A percentile compares a stretch with the other conserved stretches of the same genome.
Conservation (phyloP, 129 eudicot species). For the Glebionis coronaria region DNA sequence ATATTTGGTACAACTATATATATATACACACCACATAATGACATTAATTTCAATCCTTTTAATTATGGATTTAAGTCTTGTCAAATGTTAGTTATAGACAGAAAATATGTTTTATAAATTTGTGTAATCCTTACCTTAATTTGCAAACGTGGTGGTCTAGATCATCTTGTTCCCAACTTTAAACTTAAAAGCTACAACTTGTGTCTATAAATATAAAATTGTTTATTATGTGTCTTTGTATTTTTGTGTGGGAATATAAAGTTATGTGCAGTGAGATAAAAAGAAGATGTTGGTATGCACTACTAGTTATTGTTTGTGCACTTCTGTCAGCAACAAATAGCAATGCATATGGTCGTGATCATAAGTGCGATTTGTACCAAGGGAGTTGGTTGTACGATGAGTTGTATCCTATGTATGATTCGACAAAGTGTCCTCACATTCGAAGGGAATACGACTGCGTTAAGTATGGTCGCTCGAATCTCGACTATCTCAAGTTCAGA, state of each 20-base stretch:
- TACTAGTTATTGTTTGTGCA: constrained; percentile 18
- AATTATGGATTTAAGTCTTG: not conserved
- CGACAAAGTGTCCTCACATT: constrained; percentile 45
- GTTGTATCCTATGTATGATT: constrained; percentile 52
- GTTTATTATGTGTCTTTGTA: not conserved
- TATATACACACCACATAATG: not conserved
- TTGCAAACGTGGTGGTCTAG: constrained; percentile 25
- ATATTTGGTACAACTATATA: not conserved
- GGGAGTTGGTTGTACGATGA: constrained; percentile 54
- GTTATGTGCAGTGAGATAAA: constrained; percentile 16
- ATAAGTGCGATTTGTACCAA: constrained; percentile 38
- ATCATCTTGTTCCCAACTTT: constrained; percentile 9
- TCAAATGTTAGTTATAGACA: not conserved
- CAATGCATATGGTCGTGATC: not conserved
- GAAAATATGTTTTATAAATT: not conserved
- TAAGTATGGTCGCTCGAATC: constrained; percentile 58
- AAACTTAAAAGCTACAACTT: not conserved
- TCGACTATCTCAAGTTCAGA: no score
- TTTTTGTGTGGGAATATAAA: constrained; percentile 4
- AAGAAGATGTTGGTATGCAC: constrained; percentile 25
- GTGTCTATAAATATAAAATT: not conserved
- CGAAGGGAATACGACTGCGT: constrained; percentile 57
- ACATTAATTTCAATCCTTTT: not conserved
- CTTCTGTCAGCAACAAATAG: not conserved
- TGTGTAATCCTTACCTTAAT: not conserved